phyloP scores from a whole-genome alignment of 768 basidiomycete genomes.

The Lepiota brunneoincarnata region DNA sequence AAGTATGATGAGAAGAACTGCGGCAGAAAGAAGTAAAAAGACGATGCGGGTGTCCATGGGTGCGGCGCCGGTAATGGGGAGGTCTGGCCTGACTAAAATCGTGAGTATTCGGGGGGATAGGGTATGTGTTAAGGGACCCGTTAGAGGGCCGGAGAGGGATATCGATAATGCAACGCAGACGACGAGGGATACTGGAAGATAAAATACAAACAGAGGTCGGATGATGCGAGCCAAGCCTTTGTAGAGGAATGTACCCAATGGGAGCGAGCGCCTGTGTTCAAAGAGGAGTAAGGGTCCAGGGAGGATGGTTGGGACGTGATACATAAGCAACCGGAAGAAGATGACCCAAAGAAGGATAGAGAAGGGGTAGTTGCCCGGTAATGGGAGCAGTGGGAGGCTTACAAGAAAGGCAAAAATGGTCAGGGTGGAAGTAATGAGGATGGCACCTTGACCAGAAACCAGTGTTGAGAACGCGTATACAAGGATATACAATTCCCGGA shows the following conservation, averaged over 20 bases:
- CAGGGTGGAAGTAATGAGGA: conserved; percentile 29
- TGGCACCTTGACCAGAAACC: neutral
- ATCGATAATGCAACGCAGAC: conserved; percentile 43
- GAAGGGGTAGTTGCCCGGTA: conserved; percentile 39
- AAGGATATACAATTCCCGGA: conserved; percentile 1
- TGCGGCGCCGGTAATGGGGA: conserved; percentile 21
- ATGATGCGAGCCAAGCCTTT: conserved; percentile 35
- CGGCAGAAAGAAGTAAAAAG: conserved; percentile 35
- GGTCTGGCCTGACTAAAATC: conserved; percentile 7
- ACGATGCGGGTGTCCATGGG: conserved; percentile 48
- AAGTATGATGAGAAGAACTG: conserved; percentile 30
- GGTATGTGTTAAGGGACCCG: conserved; percentile 18
- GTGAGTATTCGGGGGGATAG: neutral
- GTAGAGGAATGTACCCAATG: conserved; percentile 41
- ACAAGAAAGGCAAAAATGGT: conserved; percentile 38
- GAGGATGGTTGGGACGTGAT: conserved; percentile 39
- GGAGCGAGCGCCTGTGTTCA: conserved; percentile 35
- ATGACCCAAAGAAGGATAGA: conserved; percentile 37
- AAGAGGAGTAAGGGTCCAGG: conserved; percentile 46
- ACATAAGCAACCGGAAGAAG: conserved; percentile 36
- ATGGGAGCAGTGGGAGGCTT: conserved; percentile 34
- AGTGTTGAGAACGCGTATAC: conserved; percentile 4
- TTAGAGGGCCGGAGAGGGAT: conserved; percentile 37
- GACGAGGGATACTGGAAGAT: conserved; percentile 45
- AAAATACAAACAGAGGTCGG: conserved; percentile 40